Conservation (phyloP, 2,329 filamentous ascomycete genomes). For the Delphinella strobiligena region DNA sequence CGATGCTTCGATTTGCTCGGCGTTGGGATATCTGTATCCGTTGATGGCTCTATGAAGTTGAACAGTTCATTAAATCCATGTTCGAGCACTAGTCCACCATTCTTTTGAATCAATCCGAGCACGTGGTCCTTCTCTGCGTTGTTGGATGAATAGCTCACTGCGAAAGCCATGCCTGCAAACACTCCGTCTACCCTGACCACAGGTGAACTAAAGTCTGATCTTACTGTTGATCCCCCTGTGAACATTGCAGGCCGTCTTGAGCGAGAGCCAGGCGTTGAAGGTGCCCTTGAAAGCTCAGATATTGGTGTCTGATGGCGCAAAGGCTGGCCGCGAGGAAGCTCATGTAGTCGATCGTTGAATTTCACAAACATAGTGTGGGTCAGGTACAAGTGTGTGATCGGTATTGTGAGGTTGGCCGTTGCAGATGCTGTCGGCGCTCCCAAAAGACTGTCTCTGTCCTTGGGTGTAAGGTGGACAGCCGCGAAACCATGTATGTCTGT, state of each 20-base stretch:
- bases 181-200: slow-evolving; percentile 30
- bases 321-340: too few relatives aligned
- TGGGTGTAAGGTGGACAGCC: slow-evolving; percentile 29
- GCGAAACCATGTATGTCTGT: slow-evolving; percentile 31
- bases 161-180: slow-evolving; percentile 78
- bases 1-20: slow-evolving; percentile 4
- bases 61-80: slow-evolving; percentile 78
- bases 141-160: slow-evolving; percentile 58
- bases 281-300: slow-evolving; percentile 22
- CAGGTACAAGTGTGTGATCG: slow-evolving; percentile 31
- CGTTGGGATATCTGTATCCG: slow-evolving; percentile 10
- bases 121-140: slow-evolving; percentile 41
- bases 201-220: slow-evolving; percentile 6
- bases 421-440: slow-evolving; percentile 7
- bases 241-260: slow-evolving; percentile 25
- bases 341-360: slow-evolving; percentile 27
- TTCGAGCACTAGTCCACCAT: slow-evolving; percentile 61
- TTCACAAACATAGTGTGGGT: slow-evolving; percentile 30
- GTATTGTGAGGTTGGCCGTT: slow-evolving; percentile 24
- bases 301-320: slow-evolving; percentile 14
- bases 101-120: slow-evolving; percentile 50
- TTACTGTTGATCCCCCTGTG: slow-evolving; percentile 3
- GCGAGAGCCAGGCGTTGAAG: slow-evolving; percentile 37
- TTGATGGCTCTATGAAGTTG: slow-evolving; percentile 30
- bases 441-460: slow-evolving; percentile 24